Base-by-base conservation (phyloP, 345 rosid genomes). In the Populus alba region DNA sequence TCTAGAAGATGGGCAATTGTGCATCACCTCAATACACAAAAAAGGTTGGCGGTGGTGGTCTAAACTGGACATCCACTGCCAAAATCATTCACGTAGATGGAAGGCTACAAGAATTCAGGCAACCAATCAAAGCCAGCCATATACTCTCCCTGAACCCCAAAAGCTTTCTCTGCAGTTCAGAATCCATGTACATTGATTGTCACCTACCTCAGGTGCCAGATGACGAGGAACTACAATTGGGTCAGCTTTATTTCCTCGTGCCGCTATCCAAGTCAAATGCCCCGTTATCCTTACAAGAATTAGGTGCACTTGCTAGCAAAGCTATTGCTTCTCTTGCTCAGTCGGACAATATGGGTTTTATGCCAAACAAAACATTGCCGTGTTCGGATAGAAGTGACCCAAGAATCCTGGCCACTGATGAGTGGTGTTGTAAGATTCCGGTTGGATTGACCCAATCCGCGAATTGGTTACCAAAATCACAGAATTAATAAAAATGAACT, bases 211-310 rank as follows among this genome's bases (percentile, higher is more conserved):
- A 22, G 0, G 71, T 86, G 27, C 49, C 59, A 0, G 78, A 74
- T 23, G 81, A 86, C 3, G 90, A 87, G 67, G 83, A 86, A 11
- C 88, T 90, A 8, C 87, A 83, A 68, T 39, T 76, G 31, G 89
- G 84, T 57, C 88, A 87, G 35, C 79, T 87, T 27, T 88, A 87
- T 67, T 90, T 88, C 77, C 83, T 88, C 71, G 27, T 90, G 80
- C 91, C 89, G 18, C 75, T 81, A 7, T 84, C 86, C 11, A 77
- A 67, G 53, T 85, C 85, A 12, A 77, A 57, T 6, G 43, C 38
- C 0, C 83, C 77, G 16, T 57, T 87, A 15, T 76, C 90, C 39
- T 83, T 90, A 31, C 84, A 79, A 45, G 84, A 88, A 3, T 45
- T 90, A 20, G 81, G 93, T 45, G 76, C 47, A 7, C 85, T 88